These are phyloP conservation scores for Pyricularia grisea DNA, from an alignment of 2,329 filamentous ascomycete species.

Conservation along the genomic window DNA sequence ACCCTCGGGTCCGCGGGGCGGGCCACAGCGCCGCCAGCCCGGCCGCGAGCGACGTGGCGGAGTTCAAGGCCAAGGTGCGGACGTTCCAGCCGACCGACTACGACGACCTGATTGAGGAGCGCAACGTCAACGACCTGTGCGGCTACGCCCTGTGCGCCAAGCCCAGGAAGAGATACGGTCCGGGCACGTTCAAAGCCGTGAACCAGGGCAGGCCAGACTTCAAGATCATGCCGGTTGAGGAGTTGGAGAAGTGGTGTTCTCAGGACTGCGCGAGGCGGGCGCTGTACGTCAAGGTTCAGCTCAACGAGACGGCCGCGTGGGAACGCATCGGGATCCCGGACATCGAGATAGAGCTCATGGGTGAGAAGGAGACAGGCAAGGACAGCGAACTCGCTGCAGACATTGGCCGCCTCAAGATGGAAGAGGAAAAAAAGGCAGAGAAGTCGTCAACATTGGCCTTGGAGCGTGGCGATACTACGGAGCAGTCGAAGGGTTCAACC, in stretches of 20 bases:
- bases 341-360: conserved; percentile 51
- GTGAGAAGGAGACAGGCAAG: conserved; percentile 46
- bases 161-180: conserved; percentile 42
- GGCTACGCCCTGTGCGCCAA: conserved; percentile 73
- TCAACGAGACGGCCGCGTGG: conserved; percentile 80
- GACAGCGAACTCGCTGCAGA: conserved; percentile 21
- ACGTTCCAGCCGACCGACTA: conserved; percentile 84
- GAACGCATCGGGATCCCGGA: conserved; percentile 54
- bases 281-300: conserved; percentile 80
- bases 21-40: conserved; percentile 34
- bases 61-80: conserved; percentile 57
- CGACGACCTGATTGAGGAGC: conserved; percentile 79
- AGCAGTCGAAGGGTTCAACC: conserved; percentile 14
- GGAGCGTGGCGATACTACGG: conserved; percentile 32
- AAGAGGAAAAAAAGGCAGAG: conserved; percentile 29
- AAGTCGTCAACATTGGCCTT: conserved; percentile 36
- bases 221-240: conserved; percentile 59
- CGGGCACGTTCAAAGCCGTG: conserved; percentile 60
- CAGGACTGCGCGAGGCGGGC: conserved; percentile 68
- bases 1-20: conserved; percentile 28
- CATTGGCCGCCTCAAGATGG: conserved; percentile 31
- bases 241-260: conserved; percentile 82
- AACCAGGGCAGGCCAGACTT: conserved; percentile 41
- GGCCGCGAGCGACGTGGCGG: conserved; percentile 47
- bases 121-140: conserved; percentile 73